Conservation (phyloP, 1,139 yeast genomes). For the Meyerozyma carpophila region DNA sequence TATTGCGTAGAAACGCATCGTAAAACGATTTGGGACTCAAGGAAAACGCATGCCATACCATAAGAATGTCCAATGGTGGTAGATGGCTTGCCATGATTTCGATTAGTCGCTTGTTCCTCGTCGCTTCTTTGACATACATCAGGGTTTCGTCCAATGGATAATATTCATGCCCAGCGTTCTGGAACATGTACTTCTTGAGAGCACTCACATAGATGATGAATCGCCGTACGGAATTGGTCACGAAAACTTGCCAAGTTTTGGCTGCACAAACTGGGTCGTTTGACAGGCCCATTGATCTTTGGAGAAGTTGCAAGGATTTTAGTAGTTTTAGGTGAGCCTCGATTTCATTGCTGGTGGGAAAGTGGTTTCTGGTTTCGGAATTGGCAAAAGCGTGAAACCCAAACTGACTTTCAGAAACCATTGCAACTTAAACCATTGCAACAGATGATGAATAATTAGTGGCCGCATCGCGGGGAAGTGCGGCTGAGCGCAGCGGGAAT, state of each 20-base stretch:
- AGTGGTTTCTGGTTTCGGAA: neutral
- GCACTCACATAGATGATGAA: constrained; percentile 23
- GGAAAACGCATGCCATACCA: constrained; percentile 37
- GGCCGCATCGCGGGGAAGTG: no score
- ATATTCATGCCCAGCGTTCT: neutral
- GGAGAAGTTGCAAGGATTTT: constrained; percentile 21
- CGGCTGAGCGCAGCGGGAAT: no score
- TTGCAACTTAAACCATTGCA: neutral
- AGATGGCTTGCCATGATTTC: constrained; percentile 7
- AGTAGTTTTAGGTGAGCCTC: constrained; percentile 29
- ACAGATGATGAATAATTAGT: no score
- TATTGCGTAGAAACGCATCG: constrained; percentile 22
- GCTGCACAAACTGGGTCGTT: neutral
- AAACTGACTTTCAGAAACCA: neutral
- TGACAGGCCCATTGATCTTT: constrained; percentile 9
- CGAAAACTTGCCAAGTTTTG: constrained; percentile 26
- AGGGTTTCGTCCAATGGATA: constrained; percentile 3
- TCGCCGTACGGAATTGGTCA: constrained; percentile 25
- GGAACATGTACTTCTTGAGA: constrained; percentile 5
- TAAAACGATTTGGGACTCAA: constrained; percentile 23
- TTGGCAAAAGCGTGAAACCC: neutral
- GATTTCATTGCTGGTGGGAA: constrained; percentile 8
- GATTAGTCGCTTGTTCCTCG: constrained; percentile 1
- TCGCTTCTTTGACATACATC: constrained; percentile 3
- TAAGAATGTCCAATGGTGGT: constrained; percentile 33